Percentiles rank a stretch among this genome's conserved stretches.
phyloP scores from a whole-genome alignment of 2,329 filamentous ascomycete genomes.

The Aspergillus fumigatiaffinis region DNA sequence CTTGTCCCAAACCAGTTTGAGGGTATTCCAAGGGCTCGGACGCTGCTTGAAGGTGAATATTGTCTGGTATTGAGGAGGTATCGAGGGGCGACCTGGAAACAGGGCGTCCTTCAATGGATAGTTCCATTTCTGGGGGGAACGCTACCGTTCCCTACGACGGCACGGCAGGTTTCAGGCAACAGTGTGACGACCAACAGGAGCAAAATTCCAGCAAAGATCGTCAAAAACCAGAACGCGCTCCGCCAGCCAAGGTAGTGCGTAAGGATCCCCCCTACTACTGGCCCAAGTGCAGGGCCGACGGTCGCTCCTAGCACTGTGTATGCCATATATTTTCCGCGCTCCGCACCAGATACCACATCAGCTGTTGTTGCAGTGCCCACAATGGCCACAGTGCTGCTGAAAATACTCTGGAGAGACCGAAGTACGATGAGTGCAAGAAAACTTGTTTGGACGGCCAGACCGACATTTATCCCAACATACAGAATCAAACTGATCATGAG shows the following conservation, averaged over 20 bases:
- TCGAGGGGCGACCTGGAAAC: not conserved
- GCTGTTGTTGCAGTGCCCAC: constrained; percentile 30
- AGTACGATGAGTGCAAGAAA: constrained; percentile 28
- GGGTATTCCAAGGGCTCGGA: not conserved
- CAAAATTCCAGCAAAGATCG: constrained; percentile 20
- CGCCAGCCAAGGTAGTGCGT: constrained; percentile 23
- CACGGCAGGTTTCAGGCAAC: constrained; percentile 31
- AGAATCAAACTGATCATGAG: constrained; percentile 26
- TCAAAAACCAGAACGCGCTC: constrained; percentile 31
- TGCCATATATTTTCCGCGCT: constrained; percentile 30
- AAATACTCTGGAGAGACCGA: constrained; percentile 29
- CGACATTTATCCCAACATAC: constrained; percentile 30
- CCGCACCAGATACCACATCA: constrained; percentile 27
- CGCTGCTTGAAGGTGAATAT: not conserved
- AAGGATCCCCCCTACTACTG: constrained; percentile 30
- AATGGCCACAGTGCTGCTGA: constrained; percentile 23
- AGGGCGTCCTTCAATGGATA: constrained; percentile 4
- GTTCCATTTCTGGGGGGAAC: constrained; percentile 12
- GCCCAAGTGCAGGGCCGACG: constrained; percentile 24
- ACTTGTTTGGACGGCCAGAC: constrained; percentile 27
- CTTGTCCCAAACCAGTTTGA: constrained; percentile 22
- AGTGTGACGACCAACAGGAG: constrained; percentile 10
- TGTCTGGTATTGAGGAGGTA: not conserved
- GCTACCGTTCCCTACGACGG: constrained; percentile 31
- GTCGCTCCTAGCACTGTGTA: constrained; percentile 22